Conservation (phyloP, 257 asterid genomes). For the Thymus quinquecostatus region DNA sequence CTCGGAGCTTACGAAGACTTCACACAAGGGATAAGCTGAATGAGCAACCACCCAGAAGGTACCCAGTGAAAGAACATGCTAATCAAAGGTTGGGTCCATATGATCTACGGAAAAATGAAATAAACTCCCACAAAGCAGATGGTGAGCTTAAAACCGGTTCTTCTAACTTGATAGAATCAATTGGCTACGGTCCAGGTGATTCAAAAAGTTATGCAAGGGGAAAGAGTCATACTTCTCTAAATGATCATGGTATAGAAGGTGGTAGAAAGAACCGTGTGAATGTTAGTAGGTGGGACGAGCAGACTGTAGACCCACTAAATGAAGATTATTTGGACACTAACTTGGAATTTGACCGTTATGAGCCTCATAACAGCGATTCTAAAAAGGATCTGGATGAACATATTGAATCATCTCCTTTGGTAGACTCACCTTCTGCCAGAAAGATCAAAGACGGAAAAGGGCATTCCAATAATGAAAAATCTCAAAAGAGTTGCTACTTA, state of each 20-base stretch:
- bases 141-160: slow-evolving; percentile 34
- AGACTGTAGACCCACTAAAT: slow-evolving; percentile 34
- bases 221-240: slow-evolving; percentile 23
- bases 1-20: slow-evolving; percentile 39
- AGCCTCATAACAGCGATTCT: slow-evolving; percentile 47
- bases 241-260: slow-evolving; percentile 33
- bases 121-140: slow-evolving; percentile 28
- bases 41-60: slow-evolving; percentile 39
- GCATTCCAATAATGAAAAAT: slow-evolving; percentile 17
- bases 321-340: slow-evolving; percentile 37
- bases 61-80: slow-evolving; percentile 32
- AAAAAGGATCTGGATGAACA: slow-evolving; percentile 38
- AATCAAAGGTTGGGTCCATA: slow-evolving; percentile 32
- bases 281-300: slow-evolving; percentile 52
- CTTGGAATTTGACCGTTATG: slow-evolving; percentile 58
- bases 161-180: slow-evolving; percentile 37
- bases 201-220: slow-evolving; percentile 23
- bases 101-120: slow-evolving; percentile 30
- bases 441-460: slow-evolving; percentile 32
- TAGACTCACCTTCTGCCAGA: slow-evolving; percentile 15
- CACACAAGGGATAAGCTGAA: slow-evolving; percentile 38
- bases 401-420: slow-evolving; percentile 14
- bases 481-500: slow-evolving; percentile 32
- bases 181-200: slow-evolving; percentile 26
- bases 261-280: slow-evolving; percentile 35